Evolutionary conservation across 768 basidiomycete genomes (phyloP), one percentile per base, ranked within the genome.

Genomic region (Termitomyces bulborhizus): DNA sequence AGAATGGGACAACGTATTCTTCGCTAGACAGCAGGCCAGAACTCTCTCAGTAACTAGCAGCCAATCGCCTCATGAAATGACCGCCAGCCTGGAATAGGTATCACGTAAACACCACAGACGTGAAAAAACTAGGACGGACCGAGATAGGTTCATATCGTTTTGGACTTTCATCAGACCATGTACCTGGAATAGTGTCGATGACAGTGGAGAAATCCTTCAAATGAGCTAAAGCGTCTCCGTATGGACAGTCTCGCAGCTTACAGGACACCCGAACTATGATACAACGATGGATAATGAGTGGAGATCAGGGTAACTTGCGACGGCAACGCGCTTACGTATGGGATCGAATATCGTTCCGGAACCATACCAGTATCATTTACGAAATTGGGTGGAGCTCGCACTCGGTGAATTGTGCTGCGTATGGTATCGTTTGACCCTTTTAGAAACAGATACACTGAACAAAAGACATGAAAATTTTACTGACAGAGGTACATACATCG

Each of bases 331-430:
- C 78, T 57, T 57, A 80, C 80, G 61, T 83, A 85, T 34, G 84
- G 83, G 57, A 85, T 84, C 0, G 83, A 84, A 60, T 82, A 84
- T 27, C 84, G 70, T 34, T 76, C 75, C 1, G 77, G 79, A 1
- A 77, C 72, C 67, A 76, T 74, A 11, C 63, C 68, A 42, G 67
- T 66, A n/a, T 52, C 55, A 29, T 47, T 49, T 34, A 46, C 42
- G 26, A 59, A 55, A 18, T 58, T 46, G 7, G 56, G 65, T 21
- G 77, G 79, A 1, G 75, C 73, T 37, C 76, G 70, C 4, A 84
- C 81, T 18, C 81, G 79, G 61, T 82, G 81, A 8, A 80, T 59
- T 0, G 81, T 78, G 63, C 80, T 82, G 59, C 72, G 69, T 34
- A 80, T 75, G 1, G 64, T 71, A 51, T 76, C 72, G 54, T 76